Percentiles rank a stretch among this genome's conserved stretches.
phyloP scores from a whole-genome alignment of 2,329 filamentous ascomycete species.

The Chaetomium strumarium region DNA sequence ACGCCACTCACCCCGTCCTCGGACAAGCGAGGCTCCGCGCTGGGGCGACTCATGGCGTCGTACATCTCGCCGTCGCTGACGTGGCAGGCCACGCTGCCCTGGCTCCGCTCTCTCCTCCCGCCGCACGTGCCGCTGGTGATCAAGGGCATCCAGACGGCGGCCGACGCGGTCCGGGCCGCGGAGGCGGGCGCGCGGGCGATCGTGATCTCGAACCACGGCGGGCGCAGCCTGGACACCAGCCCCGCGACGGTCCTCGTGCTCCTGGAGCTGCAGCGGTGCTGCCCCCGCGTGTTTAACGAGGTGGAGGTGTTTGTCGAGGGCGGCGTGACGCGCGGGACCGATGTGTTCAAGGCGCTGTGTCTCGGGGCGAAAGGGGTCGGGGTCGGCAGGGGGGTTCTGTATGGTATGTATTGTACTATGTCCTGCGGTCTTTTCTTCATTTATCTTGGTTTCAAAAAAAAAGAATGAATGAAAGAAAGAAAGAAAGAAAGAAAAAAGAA shows the following conservation, averaged over 20 bases:
- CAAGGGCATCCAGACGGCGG: slow-evolving; percentile 64
- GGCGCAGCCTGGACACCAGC: slow-evolving; percentile 46
- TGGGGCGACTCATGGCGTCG: slow-evolving; percentile 49
- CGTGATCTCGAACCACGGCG: slow-evolving; percentile 66
- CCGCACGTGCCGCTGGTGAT: slow-evolving; percentile 52
- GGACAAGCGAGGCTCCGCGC: slow-evolving; percentile 48
- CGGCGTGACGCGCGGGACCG: slow-evolving; percentile 58
- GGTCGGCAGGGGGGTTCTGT: slow-evolving; percentile 56
- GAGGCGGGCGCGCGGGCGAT: slow-evolving; percentile 60
- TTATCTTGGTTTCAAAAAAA: too few relatives aligned
- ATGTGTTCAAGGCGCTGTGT: slow-evolving; percentile 62
- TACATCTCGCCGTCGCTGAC: slow-evolving; percentile 52
- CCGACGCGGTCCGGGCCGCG: slow-evolving; percentile 56
- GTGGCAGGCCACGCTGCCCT: slow-evolving; percentile 58
- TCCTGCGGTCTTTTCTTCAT: too few relatives aligned
- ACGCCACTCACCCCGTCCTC: slow-evolving; percentile 44
- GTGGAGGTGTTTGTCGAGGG: slow-evolving; percentile 61
- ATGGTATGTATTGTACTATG: slow-evolving; percentile 31
- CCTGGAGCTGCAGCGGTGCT: slow-evolving; percentile 56
- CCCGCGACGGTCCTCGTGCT: slow-evolving; percentile 53
- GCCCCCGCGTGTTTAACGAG: slow-evolving; percentile 52
- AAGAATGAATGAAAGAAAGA: too few relatives aligned
- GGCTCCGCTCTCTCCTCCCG: slow-evolving; percentile 52
- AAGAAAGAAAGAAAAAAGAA: too few relatives aligned
- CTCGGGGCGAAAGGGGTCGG: slow-evolving; percentile 60